Evolutionary conservation across 164 flowering plant species (phyloP).

Genomic region (Stephania japonica): DNA sequence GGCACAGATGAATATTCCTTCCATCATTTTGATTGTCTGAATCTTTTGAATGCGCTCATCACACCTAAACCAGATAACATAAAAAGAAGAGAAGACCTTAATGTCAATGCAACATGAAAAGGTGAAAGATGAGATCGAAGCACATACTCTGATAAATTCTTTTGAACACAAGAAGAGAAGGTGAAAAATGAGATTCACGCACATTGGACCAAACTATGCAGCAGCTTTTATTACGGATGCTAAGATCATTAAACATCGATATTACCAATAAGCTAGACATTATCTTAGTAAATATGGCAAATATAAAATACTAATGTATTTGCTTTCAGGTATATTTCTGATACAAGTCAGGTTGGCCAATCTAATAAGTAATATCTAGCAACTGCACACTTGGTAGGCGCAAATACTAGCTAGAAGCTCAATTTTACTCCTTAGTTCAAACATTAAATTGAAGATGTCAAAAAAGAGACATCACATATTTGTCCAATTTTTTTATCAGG

Average conservation of each 20-base stretch:
- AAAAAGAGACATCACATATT: background rate
- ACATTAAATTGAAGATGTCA: no score
- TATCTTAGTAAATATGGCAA: no score
- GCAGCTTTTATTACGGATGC: background rate
- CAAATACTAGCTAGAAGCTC: background rate
- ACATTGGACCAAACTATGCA: background rate
- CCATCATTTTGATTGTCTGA: slow-evolving; percentile 93
- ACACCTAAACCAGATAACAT: slow-evolving; percentile 43
- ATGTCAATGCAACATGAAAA: background rate
- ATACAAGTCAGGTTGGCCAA: background rate
- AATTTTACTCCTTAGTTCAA: background rate
- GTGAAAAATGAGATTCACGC: background rate
- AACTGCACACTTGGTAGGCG: background rate
- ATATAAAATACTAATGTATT: background rate
- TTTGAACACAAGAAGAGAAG: background rate
- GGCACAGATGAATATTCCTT: slow-evolving; percentile 90
- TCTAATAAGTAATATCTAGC: background rate
- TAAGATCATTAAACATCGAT: background rate
- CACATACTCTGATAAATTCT: background rate
- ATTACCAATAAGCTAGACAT: background rate
- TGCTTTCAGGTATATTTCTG: background rate
- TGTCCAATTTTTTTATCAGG: background rate
- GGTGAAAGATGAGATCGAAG: background rate
- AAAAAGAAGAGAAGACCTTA: background rate
- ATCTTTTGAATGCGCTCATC: slow-evolving; percentile 96